These are phyloP conservation scores for Yarrowia osloensis DNA, from an alignment of 805 yeast genomes.

Conservation along the genomic window DNA sequence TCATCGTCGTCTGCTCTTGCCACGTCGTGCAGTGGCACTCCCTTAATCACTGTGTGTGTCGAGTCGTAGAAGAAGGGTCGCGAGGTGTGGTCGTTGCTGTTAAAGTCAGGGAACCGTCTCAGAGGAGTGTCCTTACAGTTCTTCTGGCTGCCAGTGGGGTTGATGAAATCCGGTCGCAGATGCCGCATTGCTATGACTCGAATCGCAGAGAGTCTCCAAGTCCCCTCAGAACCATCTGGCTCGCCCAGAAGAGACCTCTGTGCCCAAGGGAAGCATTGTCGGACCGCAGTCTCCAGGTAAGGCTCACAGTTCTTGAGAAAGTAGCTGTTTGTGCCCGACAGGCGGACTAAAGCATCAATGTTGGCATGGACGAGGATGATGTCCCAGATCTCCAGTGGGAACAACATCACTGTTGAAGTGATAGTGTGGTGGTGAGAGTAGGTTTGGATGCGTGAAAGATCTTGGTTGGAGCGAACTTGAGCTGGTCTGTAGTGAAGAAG, in stretches of 20 bases:
- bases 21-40: not conserved
- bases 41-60: not conserved
- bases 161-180: not conserved
- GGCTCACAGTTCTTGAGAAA: not conserved
- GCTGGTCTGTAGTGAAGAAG: no score
- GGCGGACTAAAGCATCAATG: not conserved
- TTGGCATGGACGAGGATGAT: not conserved
- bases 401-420: not conserved
- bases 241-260: not conserved
- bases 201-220: constrained; percentile 2
- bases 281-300: not conserved
- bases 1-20: not conserved
- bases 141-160: not conserved
- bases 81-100: not conserved
- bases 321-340: not conserved
- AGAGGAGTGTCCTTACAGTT: not conserved
- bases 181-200: not conserved
- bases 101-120: not conserved
- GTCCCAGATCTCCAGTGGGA: constrained; percentile 18
- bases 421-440: no score
- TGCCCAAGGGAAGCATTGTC: constrained; percentile 9
- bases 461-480: not conserved
- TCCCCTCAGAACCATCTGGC: not conserved
- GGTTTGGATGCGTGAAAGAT: not conserved
- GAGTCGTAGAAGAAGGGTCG: constrained; percentile 5